Conservation (phyloP, 352 stramenopile species). For the Phytophthora hybrid region DNA sequence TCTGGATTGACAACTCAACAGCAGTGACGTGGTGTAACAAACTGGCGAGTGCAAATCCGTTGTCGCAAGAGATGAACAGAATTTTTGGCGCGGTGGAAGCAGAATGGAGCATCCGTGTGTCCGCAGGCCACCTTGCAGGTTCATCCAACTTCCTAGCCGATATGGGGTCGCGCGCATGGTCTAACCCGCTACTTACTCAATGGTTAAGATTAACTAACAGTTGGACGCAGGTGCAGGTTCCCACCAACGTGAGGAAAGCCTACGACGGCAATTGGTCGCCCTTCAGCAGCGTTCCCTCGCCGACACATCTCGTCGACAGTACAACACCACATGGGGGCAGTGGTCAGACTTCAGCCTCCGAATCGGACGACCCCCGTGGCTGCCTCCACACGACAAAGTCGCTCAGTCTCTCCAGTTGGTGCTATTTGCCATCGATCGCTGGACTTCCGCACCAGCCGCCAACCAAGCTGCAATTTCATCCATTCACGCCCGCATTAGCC, state of each 20-base stretch:
- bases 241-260: background rate
- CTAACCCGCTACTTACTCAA: background rate
- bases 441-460: background rate
- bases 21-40: conserved; percentile 8
- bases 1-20: conserved; percentile 12
- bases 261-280: conserved; percentile 5
- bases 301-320: conserved; percentile 6
- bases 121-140: background rate
- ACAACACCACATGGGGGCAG: background rate
- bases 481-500: conserved; percentile 28
- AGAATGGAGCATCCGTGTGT: background rate
- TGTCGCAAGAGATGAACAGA: background rate
- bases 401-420: conserved; percentile 25
- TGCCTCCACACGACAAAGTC: conserved; percentile 3
- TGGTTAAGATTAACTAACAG: conserved; percentile 1
- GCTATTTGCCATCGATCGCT: conserved; percentile 23
- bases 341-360: background rate
- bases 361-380: conserved; percentile 14
- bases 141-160: conserved; percentile 1
- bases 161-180: conserved; percentile 10
- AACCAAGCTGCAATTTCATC: background rate
- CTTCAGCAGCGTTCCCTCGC: conserved; percentile 15
- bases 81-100: background rate
- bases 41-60: background rate
- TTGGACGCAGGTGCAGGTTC: conserved; percentile 5